Evolutionary conservation across 2,329 filamentous ascomycete genomes (phyloP), one percentile per base, ranked within the genome.

Genomic region (Emericellopsis atlantica): DNA sequence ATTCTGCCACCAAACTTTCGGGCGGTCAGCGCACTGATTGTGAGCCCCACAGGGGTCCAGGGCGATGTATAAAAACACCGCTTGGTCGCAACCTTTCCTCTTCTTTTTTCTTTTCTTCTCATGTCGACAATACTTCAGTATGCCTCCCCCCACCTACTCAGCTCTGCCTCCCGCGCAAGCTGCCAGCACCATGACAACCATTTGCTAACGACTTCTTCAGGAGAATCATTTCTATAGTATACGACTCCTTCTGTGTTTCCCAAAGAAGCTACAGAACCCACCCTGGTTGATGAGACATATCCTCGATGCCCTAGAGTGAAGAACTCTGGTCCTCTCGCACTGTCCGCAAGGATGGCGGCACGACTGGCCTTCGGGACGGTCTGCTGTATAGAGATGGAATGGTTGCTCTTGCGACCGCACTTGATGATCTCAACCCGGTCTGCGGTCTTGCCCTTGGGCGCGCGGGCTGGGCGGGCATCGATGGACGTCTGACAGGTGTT

Each of bases 151-250:
- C 56, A 55, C 54, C 46, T 49, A 41, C 47, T 44, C 36, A 29
- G 26, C 40, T 32, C 18, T 48, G 34, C 43, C 40, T 40, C n/a
- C n/a, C 44, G 26, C 26, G 26, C 26, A 9, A 29, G 26, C 26
- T 29, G 26, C 26, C 26, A 29, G 26, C 12, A 6, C 9, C 37
- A 23, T 15, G 26, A 37, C 23, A 34, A 5, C 22, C 11, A 24
- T 8, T 44, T 46, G 44, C 51, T 56, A 49, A 54, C 48, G 43
- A 46, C 41, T 43, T 29, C 50, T 49, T 48, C 60, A 70, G 60
- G 66, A 87, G 84, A 89, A 90, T 90, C 85, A 86, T 85, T 93
- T 94, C 84, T 94, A 89, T 88, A 95, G 87, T 89, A 81, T 74
- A 85, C 79, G 79, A 88, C 83, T 75, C 73, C 74, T 79, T 86